These are phyloP conservation scores for Adansonia grandidieri DNA, from an alignment of 441 rosid genomes.

Conservation along the genomic window DNA sequence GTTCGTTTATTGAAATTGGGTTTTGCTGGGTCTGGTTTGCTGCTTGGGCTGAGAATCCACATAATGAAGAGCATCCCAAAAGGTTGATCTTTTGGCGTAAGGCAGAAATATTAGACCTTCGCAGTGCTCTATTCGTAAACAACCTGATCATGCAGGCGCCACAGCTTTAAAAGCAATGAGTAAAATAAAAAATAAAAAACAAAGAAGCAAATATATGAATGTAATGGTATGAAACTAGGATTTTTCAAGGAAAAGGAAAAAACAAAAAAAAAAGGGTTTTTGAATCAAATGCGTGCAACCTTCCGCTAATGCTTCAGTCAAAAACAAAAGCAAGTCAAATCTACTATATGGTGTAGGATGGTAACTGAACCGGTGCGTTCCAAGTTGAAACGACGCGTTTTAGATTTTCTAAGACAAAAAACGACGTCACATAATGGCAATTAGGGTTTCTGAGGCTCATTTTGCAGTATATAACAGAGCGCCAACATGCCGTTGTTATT, in stretches of 20 bases:
- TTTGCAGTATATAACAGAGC: slow-evolving; percentile 4
- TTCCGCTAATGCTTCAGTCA: not conserved
- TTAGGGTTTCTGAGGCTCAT: slow-evolving; percentile 29
- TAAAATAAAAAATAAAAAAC: not conserved
- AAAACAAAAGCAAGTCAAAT: not conserved
- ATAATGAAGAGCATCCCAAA: slow-evolving; percentile 23
- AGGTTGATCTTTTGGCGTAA: slow-evolving; percentile 15
- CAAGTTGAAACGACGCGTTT: slow-evolving; percentile 21
- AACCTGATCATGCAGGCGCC: slow-evolving; percentile 56
- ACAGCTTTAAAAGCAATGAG: not conserved
- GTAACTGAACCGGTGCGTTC: slow-evolving; percentile 7
- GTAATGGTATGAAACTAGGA: not conserved
- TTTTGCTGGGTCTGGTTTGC: slow-evolving; percentile 28
- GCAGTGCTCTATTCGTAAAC: slow-evolving; percentile 22
- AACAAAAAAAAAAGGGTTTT: not conserved
- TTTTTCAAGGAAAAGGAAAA: not conserved
- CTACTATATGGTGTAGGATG: not conserved
- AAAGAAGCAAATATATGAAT: not conserved
- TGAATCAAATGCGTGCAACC: not conserved
- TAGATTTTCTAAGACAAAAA: not conserved
- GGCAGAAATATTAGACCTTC: slow-evolving; percentile 10
- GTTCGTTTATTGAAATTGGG: slow-evolving; percentile 18
- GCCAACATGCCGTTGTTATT: not conserved
- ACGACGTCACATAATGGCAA: slow-evolving; percentile 7
- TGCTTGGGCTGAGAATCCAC: slow-evolving; percentile 39